These are phyloP conservation scores for Geotrichum australiense DNA, from an alignment of 1,139 yeast genomes.

Conservation along the genomic window DNA sequence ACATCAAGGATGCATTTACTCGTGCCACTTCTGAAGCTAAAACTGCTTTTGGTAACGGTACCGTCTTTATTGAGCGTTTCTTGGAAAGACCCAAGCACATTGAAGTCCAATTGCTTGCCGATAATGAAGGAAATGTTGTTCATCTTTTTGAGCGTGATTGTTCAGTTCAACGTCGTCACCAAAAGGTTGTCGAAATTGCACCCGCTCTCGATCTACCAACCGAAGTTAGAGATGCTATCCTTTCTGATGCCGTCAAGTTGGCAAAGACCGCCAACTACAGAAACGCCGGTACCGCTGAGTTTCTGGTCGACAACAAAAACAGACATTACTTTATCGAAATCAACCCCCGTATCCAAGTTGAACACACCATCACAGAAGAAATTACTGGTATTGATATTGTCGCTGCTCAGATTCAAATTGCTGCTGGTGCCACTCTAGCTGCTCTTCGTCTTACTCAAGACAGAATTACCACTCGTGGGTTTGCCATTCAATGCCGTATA, in stretches of 20 bases:
- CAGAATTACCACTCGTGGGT: constrained; percentile 91
- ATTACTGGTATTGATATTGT: constrained; percentile 97
- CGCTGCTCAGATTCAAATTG: constrained; percentile 98
- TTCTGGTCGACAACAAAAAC: constrained; percentile 86
- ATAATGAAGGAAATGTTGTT: constrained; percentile 86
- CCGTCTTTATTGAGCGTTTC: constrained; percentile 95
- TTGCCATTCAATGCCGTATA: constrained; percentile 98
- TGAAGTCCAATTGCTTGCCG: constrained; percentile 95
- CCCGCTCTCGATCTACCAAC: constrained; percentile 92
- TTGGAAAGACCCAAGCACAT: constrained; percentile 95
- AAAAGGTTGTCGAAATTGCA: constrained; percentile 97
- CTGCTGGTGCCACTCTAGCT: constrained; percentile 93
- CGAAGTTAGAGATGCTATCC: constrained; percentile 79
- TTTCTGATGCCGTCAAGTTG: constrained; percentile 88
- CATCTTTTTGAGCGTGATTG: constrained; percentile 98
- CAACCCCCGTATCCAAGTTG: constrained; percentile 98
- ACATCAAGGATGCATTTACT: constrained; percentile 80
- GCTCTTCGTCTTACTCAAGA: constrained; percentile 92
- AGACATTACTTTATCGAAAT: constrained; percentile 97
- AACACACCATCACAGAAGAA: constrained; percentile 98
- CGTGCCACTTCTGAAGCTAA: constrained; percentile 95
- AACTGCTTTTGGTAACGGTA: constrained; percentile 95
- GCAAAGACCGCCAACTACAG: constrained; percentile 85
- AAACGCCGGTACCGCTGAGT: constrained; percentile 99
- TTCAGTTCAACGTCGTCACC: constrained; percentile 98